Conservation (phyloP, 805 yeast genomes). For the Spathaspora arborariae region DNA sequence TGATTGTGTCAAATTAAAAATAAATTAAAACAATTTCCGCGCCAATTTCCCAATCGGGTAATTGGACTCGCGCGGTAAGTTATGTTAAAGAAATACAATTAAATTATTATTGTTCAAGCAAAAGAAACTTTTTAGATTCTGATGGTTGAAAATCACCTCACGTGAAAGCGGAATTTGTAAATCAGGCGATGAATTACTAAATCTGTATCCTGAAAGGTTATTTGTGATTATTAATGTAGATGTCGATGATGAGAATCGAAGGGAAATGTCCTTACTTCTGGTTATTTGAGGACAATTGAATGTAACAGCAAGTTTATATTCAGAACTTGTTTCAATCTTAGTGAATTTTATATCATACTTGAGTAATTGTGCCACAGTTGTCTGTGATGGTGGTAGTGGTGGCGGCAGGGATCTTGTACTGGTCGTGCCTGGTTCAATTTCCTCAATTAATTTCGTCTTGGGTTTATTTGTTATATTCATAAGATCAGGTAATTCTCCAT, state of each 20-base stretch:
- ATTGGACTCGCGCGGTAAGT: background rate
- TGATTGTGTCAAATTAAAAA: background rate
- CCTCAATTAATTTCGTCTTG: slow-evolving; percentile 51
- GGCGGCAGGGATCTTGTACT: background rate
- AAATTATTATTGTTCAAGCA: background rate
- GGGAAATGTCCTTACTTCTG: background rate
- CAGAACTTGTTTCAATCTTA: background rate
- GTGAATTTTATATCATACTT: background rate
- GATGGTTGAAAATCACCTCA: background rate
- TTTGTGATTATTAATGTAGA: background rate
- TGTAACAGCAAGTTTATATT: background rate
- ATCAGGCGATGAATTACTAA: background rate
- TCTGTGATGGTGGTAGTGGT: background rate
- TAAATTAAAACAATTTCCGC: background rate
- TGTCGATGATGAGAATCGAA: background rate
- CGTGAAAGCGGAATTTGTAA: slow-evolving; percentile 1
- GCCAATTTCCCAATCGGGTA: background rate
- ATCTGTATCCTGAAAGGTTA: background rate
- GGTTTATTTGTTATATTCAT: slow-evolving; percentile 19
- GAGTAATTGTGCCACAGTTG: background rate
- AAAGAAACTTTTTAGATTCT: slow-evolving; percentile 1
- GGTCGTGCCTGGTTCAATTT: slow-evolving; percentile 29
- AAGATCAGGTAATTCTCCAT: slow-evolving; percentile 24
- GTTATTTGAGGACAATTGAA: background rate
- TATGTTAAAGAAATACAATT: too few species aligned